Conservation (phyloP, 345 rosid genomes). For the Eucalyptus grandis region DNA sequence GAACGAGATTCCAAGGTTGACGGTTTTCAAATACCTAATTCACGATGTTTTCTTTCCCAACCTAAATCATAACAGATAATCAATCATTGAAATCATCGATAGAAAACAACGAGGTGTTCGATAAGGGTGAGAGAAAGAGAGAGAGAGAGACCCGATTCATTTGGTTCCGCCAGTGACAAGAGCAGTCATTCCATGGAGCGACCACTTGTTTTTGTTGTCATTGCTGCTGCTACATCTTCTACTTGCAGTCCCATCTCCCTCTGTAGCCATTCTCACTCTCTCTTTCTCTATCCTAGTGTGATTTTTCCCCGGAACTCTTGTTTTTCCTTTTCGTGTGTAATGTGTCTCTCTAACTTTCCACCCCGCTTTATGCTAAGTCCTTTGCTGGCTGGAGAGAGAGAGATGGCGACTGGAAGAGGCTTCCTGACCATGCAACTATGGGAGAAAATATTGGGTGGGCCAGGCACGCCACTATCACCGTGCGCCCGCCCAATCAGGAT, state of each 20-base stretch:
- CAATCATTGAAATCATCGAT: background rate
- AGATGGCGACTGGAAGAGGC: too few species aligned
- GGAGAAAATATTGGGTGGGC: too few species aligned
- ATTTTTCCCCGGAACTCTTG: too few species aligned
- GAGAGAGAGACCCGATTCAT: slow-evolving; percentile 35
- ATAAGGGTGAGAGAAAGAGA: background rate
- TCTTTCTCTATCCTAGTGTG: too few species aligned
- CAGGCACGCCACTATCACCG: too few species aligned
- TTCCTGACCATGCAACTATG: too few species aligned
- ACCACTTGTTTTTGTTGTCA: background rate
- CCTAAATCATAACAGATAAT: background rate
- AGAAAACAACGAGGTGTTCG: background rate
- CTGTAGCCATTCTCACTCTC: too few species aligned
- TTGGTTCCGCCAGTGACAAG: slow-evolving; percentile 63
- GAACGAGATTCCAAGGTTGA: background rate
- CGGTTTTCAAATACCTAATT: background rate
- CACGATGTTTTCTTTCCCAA: background rate
- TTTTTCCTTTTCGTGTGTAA: too few species aligned
- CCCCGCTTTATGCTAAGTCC: too few species aligned
- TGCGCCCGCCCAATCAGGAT: too few species aligned
- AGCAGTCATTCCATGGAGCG: slow-evolving; percentile 31
- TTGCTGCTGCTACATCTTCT: background rate
- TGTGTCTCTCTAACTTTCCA: too few species aligned
- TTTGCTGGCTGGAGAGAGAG: too few species aligned
- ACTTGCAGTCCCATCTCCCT: background rate